phyloP scores from a whole-genome alignment of 345 rosid genomes.

The Leavenworthia alabamica region DNA sequence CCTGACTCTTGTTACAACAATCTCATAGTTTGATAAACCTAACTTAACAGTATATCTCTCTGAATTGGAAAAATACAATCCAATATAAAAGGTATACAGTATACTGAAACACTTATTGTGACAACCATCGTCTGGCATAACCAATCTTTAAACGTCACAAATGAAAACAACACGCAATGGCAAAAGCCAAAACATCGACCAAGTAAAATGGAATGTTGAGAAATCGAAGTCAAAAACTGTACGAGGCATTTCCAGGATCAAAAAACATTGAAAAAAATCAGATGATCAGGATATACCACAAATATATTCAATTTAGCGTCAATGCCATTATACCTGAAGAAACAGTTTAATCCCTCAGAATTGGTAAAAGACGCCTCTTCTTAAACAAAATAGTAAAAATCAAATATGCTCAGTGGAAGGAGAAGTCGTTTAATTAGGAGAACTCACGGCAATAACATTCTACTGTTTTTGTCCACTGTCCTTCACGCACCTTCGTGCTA shows the following conservation, averaged over 20 bases:
- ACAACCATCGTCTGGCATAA: too few relatives aligned
- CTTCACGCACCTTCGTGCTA: conserved; percentile 56
- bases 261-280: conserved; percentile 32
- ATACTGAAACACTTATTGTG: too few relatives aligned
- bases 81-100: too few relatives aligned
- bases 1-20: too few relatives aligned
- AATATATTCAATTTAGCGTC: conserved; percentile 44
- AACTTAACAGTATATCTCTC: too few relatives aligned
- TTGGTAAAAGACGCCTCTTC: conserved; percentile 89
- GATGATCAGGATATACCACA: conserved; percentile 79
- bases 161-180: too few relatives aligned
- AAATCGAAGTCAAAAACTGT: too few relatives aligned
- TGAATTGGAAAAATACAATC: too few relatives aligned
- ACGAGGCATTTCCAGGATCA: conserved; percentile 86
- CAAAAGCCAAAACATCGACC: too few relatives aligned
- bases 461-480: conserved; percentile 87
- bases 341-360: conserved; percentile 60
- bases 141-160: too few relatives aligned
- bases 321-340: conserved; percentile 91
- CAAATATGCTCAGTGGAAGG: conserved; percentile 90
- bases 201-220: too few relatives aligned
- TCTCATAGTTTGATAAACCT: too few relatives aligned
- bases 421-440: conserved; percentile 65
- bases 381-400: not conserved
- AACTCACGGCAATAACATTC: conserved; percentile 94